These are phyloP conservation scores for Heterococcus sp. DNA, from an alignment of 108 stramenopile genomes.

Conservation along the genomic window DNA sequence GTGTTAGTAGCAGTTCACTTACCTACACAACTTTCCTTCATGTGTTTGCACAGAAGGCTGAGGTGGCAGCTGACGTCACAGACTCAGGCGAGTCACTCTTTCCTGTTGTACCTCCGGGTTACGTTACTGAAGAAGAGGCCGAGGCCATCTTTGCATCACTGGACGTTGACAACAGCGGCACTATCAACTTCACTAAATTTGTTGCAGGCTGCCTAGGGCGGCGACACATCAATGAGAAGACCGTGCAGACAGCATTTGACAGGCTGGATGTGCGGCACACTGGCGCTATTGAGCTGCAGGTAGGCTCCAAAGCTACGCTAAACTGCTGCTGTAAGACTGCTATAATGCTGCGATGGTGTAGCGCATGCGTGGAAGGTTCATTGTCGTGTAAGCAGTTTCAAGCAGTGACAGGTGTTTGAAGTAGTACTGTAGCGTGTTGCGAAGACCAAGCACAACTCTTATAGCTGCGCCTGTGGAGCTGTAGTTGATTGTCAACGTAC, in stretches of 20 bases:
- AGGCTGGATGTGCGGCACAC: constrained; percentile 8
- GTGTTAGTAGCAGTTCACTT: no score
- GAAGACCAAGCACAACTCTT: neutral
- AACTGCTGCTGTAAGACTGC: no score
- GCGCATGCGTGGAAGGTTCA: no score
- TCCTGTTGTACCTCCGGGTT: no score
- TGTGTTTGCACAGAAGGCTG: no score
- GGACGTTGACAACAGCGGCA: constrained; percentile 9
- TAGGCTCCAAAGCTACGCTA: no score
- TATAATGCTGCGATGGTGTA: neutral
- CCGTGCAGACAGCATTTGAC: constrained; percentile 8
- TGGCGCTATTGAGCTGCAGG: neutral
- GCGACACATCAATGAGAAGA: constrained; percentile 13
- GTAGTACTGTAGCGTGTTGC: neutral
- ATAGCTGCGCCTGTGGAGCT: no score
- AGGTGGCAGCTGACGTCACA: no score
- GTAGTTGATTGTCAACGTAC: no score
- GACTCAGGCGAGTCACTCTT: no score
- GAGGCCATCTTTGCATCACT: constrained; percentile 18
- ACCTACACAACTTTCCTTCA: no score
- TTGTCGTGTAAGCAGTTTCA: neutral
- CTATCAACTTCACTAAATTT: constrained; percentile 20
- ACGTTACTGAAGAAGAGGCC: constrained; percentile 4
- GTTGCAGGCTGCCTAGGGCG: constrained; percentile 24
- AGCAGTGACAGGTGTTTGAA: neutral